A percentile compares a stretch with the other conserved stretches of the same genome.
Conservation (phyloP, 805 yeast genomes). For the Nakazawaea ambrosiae region DNA sequence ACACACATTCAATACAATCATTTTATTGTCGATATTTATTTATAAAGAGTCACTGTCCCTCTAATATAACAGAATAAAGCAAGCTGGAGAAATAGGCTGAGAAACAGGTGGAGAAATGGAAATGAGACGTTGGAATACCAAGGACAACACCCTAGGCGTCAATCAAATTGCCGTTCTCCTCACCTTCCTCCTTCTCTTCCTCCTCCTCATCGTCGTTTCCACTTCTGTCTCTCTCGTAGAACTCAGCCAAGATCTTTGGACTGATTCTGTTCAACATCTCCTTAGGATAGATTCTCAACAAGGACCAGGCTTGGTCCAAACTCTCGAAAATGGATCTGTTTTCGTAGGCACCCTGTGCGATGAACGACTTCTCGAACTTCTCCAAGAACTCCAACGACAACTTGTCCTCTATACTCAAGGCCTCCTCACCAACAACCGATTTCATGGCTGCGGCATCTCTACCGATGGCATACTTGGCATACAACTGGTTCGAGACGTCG, state of each 20-base stretch:
- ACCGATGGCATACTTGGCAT: constrained; percentile 99
- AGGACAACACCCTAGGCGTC: constrained; percentile 8
- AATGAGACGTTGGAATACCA: no score
- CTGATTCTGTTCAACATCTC: constrained; percentile 98
- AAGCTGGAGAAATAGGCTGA: no score
- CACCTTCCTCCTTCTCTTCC: constrained; percentile 21
- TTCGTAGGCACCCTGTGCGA: constrained; percentile 95
- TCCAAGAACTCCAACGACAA: constrained; percentile 95
- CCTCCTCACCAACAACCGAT: constrained; percentile 99
- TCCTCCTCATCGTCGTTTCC: constrained; percentile 52
- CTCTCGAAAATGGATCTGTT: constrained; percentile 92
- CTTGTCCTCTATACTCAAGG: constrained; percentile 95
- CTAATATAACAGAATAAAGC: no score
- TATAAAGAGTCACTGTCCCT: no score
- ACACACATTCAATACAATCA: no score
- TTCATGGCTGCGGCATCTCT: constrained; percentile 99
- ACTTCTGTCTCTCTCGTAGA: constrained; percentile 84
- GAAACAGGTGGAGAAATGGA: no score
- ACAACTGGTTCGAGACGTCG: constrained; percentile 97
- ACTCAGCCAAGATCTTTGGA: constrained; percentile 92
- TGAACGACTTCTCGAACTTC: constrained; percentile 93
- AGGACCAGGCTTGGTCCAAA: constrained; percentile 96
- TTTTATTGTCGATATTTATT: no score
- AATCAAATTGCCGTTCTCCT: constrained; percentile 10
- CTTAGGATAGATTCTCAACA: constrained; percentile 97